Evolutionary conservation across 805 yeast genomes (phyloP).

Genomic region (Myxozyma kluyveri): DNA sequence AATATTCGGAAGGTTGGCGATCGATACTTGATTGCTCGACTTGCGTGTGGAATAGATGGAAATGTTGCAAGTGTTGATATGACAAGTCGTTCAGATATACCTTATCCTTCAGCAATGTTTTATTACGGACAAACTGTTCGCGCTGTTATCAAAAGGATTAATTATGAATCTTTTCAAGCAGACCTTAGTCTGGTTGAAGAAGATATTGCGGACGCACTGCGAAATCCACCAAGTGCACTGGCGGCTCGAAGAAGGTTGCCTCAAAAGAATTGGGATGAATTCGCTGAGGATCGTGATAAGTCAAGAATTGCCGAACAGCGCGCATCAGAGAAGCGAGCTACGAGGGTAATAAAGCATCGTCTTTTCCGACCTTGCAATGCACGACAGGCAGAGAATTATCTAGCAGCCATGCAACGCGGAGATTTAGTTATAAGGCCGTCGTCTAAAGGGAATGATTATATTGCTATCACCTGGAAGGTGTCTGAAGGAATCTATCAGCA

Average conservation of each 20-base stretch:
- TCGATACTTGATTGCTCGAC: constrained; percentile 46
- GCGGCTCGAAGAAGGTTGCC: constrained; percentile 43
- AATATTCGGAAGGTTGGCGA: constrained; percentile 61
- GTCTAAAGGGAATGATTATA: constrained; percentile 79
- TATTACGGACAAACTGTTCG: constrained; percentile 78
- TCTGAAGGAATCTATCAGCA: constrained; percentile 90
- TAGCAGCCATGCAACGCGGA: constrained; percentile 87
- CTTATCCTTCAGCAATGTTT: constrained; percentile 48
- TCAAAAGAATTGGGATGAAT: constrained; percentile 69
- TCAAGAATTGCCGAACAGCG: constrained; percentile 52
- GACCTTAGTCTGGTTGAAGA: constrained; percentile 66
- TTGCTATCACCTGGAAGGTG: constrained; percentile 95
- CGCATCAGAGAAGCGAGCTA: constrained; percentile 64
- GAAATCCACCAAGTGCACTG: constrained; percentile 33
- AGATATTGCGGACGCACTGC: constrained; percentile 57
- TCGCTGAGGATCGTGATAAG: constrained; percentile 65
- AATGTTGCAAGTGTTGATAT: constrained; percentile 40
- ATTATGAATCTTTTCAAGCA: constrained; percentile 72
- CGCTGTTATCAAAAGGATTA: constrained; percentile 69
- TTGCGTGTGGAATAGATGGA: constrained; percentile 64
- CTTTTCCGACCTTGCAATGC: constrained; percentile 79
- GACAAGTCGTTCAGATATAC: constrained; percentile 42
- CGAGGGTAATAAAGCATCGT: constrained; percentile 86
- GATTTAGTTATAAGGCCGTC: constrained; percentile 94
- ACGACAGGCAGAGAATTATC: constrained; percentile 85